Base-by-base conservation (phyloP, 768 basidiomycete genomes). In the Tubosaeta sp. region DNA sequence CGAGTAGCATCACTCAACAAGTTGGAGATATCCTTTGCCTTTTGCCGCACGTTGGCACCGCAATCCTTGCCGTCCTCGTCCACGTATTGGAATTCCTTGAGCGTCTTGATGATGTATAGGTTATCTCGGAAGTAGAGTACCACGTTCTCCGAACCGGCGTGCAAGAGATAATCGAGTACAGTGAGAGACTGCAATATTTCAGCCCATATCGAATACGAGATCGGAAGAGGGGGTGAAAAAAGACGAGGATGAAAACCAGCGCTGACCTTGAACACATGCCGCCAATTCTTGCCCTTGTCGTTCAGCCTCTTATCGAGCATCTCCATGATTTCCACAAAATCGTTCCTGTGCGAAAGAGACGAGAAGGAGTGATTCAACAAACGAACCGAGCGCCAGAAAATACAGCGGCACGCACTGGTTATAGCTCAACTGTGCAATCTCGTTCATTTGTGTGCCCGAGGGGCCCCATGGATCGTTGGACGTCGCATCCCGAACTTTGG, bases 311-410 rank as follows among this genome's bases (percentile, higher is more conserved):
- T 98, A 73, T 98, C 97, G 45, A 99, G 79, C 92, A 97, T 97
- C 76, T 99, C 97, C 93, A 99, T 97, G 64, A 99, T 91, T 74
- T 99, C 97, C 12, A 98, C 93, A 68, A 99, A 99, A 64, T 98
- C 95, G 54, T 85, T 88, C 72, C 94, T 81, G 51, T 52, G 45
- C 4, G 31, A 39, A 19, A 33, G 46, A 47, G 32, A 22, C n/a
- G 6, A 25, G 16, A 41, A 32, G 27, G 19, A 8, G 31, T 25
- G 9, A n/a, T 38, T 50, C 8, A 33, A 27, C 32, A 13, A 17
- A 32, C 16, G 43, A 35, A 35, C 13, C 37, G 39, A n/a, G 38
- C 2, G n/a, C n/a, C 50, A n/a, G 33, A 33, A 3, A 26, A 5
- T 13, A 17, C 14, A 8, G 16, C 0, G 52, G 48, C 43, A 53